Evolutionary conservation across 2,329 filamentous ascomycete genomes (phyloP).

Genomic region (Aureobasidium leucospermi): DNA sequence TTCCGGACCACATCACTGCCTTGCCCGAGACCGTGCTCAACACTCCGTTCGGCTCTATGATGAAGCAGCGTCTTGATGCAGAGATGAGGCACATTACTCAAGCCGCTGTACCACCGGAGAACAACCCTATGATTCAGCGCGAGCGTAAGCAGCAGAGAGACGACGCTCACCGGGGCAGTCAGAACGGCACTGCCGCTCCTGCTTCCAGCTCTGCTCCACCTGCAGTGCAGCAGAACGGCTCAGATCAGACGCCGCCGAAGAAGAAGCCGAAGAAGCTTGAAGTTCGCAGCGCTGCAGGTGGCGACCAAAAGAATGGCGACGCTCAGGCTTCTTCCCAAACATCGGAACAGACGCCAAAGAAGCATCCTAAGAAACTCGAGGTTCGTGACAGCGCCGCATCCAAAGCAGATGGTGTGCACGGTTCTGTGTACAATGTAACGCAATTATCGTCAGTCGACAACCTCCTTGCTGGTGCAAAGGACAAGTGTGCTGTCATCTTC

Average conservation of each 20-base stretch:
- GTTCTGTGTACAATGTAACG: conserved; percentile 55
- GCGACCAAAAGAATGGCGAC: neutral
- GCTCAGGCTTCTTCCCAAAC: neutral
- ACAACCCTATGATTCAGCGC: conserved; percentile 17
- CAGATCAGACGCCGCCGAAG: neutral
- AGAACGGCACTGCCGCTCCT: conserved; percentile 5
- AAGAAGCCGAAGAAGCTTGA: conserved; percentile 14
- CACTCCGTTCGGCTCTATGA: conserved; percentile 81
- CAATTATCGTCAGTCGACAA: conserved; percentile 54
- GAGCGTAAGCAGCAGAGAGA: conserved; percentile 6
- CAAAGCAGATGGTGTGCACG: conserved; percentile 19
- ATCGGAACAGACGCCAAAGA: neutral
- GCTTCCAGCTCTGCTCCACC: neutral
- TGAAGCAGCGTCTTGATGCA: conserved; percentile 66
- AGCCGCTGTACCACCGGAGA: conserved; percentile 41
- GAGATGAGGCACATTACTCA: conserved; percentile 58
- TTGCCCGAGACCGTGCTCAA: conserved; percentile 79
- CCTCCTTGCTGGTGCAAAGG: conserved; percentile 51
- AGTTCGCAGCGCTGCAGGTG: neutral
- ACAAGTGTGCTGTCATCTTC: conserved; percentile 73
- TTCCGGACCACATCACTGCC: conserved; percentile 77
- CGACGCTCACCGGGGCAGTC: neutral
- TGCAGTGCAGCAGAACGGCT: neutral
- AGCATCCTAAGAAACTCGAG: conserved; percentile 11
- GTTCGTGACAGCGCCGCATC: conserved; percentile 6